Base-by-base conservation (phyloP, 2,329 filamentous ascomycete species). In the Penicillium psychrosexuale region DNA sequence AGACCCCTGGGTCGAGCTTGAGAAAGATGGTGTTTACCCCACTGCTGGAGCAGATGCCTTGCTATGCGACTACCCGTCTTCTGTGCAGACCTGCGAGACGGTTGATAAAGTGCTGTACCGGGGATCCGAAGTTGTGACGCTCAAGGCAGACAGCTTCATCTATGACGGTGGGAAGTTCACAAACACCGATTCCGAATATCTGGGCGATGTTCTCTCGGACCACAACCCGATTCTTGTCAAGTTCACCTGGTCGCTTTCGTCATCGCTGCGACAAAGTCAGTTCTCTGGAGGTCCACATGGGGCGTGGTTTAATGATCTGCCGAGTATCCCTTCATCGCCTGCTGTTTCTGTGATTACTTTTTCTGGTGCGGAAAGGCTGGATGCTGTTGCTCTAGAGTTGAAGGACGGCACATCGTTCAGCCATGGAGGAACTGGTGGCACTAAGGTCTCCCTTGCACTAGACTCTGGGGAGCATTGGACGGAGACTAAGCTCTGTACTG, bases 71-170 rank as follows among this genome's bases (percentile, higher is more conserved):
- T 86, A 85, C 61, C 85, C 85, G 0, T 78, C 78, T 30, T 74
- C 75, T 0, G 77, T 71, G 44, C 77, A 77, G 64, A 67, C 70
- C 5, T 89, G 86, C 69, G 86, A 89, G 72, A 83, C 80, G 3
- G 84, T 88, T 36, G 86, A 88, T 71, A 89, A 88, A 72, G 74
- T 86, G 44, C 81, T 86, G 57, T 66, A 67, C 28, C 63, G 66
- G 2, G 63, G 63, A 8, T 67, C 67, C 15, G 62, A 74, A 27
- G 74, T 78, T 2, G 79, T 83, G 3, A 76, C 82, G 58, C 80
- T 87, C 60, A 73, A 76, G 37, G 80, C 80, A 70, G 63, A 59
- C 3, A 59, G 59, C 47, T 71, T 62, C 48, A 47, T 46, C 62
- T 88, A 88, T 67, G 81, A 79, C 12, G 78, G 80, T 42, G 62